Conservation (phyloP, 768 basidiomycete genomes). For the Leccinellum rugosiceps region DNA sequence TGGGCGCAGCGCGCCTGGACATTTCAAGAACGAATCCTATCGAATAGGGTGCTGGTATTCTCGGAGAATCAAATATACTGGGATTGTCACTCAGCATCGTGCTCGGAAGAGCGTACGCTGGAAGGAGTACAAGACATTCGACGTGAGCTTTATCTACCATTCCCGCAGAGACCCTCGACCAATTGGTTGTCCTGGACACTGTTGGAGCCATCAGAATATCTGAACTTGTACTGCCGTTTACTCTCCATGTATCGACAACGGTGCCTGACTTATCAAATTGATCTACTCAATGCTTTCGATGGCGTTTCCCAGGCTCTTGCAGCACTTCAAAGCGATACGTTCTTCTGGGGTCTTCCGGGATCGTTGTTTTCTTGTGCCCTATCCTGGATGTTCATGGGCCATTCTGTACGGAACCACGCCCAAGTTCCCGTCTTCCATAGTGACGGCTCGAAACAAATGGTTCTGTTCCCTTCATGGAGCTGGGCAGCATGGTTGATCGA, state of each 20-base stretch:
- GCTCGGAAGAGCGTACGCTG: too few relatives aligned
- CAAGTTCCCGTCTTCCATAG: neutral
- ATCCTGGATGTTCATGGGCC: slow-evolving; percentile 4
- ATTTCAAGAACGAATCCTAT: too few relatives aligned
- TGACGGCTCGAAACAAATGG: slow-evolving; percentile 2
- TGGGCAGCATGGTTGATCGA: slow-evolving; percentile 15
- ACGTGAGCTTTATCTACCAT: too few relatives aligned
- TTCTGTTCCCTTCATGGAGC: slow-evolving; percentile 18
- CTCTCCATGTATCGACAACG: slow-evolving; percentile 8
- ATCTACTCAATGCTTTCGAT: slow-evolving; percentile 14
- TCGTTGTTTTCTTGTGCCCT: slow-evolving; percentile 11
- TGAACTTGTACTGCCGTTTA: neutral
- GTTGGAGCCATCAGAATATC: too few relatives aligned
- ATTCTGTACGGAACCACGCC: neutral
- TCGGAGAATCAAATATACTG: too few relatives aligned
- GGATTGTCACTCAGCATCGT: too few relatives aligned
- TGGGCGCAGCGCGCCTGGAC: too few relatives aligned
- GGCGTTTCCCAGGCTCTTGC: slow-evolving; percentile 15
- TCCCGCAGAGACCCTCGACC: too few relatives aligned
- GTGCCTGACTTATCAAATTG: slow-evolving; percentile 9
- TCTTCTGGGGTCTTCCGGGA: slow-evolving; percentile 15
- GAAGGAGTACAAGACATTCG: too few relatives aligned
- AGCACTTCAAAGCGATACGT: slow-evolving; percentile 7
- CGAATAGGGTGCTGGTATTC: too few relatives aligned
- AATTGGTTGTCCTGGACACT: too few relatives aligned